Evolutionary conservation across 2,329 filamentous ascomycete genomes (phyloP), one percentile per base, ranked within the genome.

Genomic region (Diaporthe sp.): DNA sequence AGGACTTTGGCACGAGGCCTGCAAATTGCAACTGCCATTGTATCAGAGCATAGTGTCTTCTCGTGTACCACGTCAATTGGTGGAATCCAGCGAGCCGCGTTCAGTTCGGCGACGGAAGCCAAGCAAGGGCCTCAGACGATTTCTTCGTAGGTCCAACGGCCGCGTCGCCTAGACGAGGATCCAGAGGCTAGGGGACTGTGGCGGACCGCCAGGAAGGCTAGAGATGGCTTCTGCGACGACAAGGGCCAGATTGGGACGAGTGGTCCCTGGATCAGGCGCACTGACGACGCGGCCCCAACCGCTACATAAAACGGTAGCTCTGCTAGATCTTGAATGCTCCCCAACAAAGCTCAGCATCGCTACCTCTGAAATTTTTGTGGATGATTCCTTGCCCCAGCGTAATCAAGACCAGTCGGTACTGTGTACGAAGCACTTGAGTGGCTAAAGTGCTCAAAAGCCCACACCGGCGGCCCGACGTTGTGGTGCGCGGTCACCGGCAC

Each of bases 31-130:
- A 53, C 70, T 39, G 46, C 58, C n/a, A 62, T 51, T 62, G 70
- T 73, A 55, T 65, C 70, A 73, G 39, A 42, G 34, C 19, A 42
- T 73, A 62, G 34, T 53, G 28, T 15, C 31, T 57, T n/a, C 12
- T 37, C 62, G 49, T 57, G 58, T 72, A 75, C 44, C 37, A 39
- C 69, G n/a, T 75, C 69, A 53, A 58, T 72, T 73, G 69, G 74
- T 67, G 51, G 59, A 75, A 65, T 59, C 51, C 51, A 37, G 34
- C 70, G 49, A 44, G 69, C 68, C 69, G 34, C 59, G 49, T 57
- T 42, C 44, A 57, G 22, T 59, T 72, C 51, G 69, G 70, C 68
- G 59, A 68, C 74, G 51, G 68, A 58, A 59, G 49, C 68, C 58
- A 57, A 61, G 68, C 59, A 61, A 65, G 25, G 42, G 49, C 46